Base-by-base conservation (phyloP, 495 filamentous ascomycete species). In the Xylaria longipes region DNA sequence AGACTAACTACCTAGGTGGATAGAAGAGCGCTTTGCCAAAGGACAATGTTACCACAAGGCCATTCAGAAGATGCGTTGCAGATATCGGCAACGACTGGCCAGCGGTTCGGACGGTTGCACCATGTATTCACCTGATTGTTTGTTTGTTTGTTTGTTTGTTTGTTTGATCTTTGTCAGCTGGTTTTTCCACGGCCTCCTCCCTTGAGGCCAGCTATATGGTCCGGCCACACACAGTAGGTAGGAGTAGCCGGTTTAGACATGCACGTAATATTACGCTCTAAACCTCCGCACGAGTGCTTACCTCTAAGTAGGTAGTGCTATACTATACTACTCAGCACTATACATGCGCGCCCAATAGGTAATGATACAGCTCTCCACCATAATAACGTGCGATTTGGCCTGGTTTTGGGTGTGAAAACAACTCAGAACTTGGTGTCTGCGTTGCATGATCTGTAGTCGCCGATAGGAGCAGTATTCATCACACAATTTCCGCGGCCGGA, bases 261-360 rank as follows among this genome's bases (percentile, higher is more conserved):
- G 66, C 66, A 69, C 54, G 66, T 69, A 69, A 69, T 69, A 58
- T 58, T 69, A 37, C 66, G 5, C 25, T 60, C 39, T 43, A 69
- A 67, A 50, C 46, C 63, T 65, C 63, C 45, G 29, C 63, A 29
- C 45, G 43, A 65, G 43, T 65, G 27, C 45, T 29, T 31, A 33
- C 25, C 25, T 52, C n/a, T 65, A 35, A 20, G 43, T 35, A 37
- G 37, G 25, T 20, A 43, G 22, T 33, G 48, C 25, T 46, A 29
- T 29, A n/a, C 9, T 64, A 45, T 45, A 35, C 43, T 60, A 37
- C 57, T 37, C 20, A 60, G 35, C 11, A 15, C 60, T 66, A 50
- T 50, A 22, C 29, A 27, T 67, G 41, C 29, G 65, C 33, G 46
- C 65, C 48, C 48, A 67, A 43, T 56, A 67, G 45, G 63, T 41